Conservation (phyloP, 805 yeast species). For the Lipomyces oligophaga region DNA sequence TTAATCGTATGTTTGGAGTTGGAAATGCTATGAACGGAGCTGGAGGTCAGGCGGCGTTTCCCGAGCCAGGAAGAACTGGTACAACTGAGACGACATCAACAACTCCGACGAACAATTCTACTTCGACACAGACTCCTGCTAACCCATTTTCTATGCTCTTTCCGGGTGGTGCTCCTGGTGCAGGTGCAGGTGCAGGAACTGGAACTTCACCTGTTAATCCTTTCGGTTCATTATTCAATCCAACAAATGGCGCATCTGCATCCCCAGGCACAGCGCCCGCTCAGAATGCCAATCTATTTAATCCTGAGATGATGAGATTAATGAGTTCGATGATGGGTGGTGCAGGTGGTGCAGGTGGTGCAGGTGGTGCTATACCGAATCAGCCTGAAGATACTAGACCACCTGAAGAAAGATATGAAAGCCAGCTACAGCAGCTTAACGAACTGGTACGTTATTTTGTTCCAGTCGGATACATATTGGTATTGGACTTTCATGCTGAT, state of each 20-base stretch:
- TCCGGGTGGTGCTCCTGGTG: slow-evolving; percentile 46
- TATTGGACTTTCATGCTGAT: neutral
- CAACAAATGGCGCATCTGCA: slow-evolving; percentile 31
- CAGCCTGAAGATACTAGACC: slow-evolving; percentile 60
- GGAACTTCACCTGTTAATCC: slow-evolving; percentile 36
- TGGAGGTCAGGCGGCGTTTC: slow-evolving; percentile 32
- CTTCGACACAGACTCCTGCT: slow-evolving; percentile 33
- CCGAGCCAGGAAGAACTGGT: slow-evolving; percentile 36
- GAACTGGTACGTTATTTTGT: slow-evolving; percentile 49
- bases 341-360: slow-evolving; percentile 10
- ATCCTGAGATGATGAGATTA: slow-evolving; percentile 25
- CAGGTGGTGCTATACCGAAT: slow-evolving; percentile 32
- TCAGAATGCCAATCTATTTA: slow-evolving; percentile 16
- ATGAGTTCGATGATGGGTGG: slow-evolving; percentile 18
- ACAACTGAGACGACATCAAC: slow-evolving; percentile 26
- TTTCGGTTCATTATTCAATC: slow-evolving; percentile 41
- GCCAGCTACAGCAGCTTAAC: slow-evolving; percentile 68
- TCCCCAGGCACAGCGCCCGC: slow-evolving; percentile 9
- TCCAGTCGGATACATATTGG: neutral
- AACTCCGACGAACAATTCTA: slow-evolving; percentile 29
- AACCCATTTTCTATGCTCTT: slow-evolving; percentile 55
- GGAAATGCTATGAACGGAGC: slow-evolving; percentile 31
- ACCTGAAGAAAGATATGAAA: slow-evolving; percentile 73
- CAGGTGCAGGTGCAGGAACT: slow-evolving; percentile 39
- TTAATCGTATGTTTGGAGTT: slow-evolving; percentile 50